These are phyloP conservation scores for Pseudogymnoascus sp. DNA, from an alignment of 2,329 filamentous ascomycete species.

Conservation along the genomic window DNA sequence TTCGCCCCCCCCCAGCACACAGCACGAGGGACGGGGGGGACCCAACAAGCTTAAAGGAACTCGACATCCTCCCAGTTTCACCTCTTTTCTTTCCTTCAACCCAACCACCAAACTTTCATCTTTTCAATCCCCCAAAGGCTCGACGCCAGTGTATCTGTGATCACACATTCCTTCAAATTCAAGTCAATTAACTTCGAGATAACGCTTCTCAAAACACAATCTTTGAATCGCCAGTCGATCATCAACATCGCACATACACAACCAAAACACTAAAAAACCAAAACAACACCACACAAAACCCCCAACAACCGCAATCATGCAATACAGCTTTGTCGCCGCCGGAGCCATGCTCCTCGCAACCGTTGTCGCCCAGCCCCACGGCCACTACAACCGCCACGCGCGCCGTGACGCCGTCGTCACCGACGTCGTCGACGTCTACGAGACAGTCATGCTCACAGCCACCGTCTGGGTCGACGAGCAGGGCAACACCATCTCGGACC, in stretches of 20 bases:
- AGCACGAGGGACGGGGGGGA: no score
- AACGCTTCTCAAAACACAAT: conserved; percentile 7
- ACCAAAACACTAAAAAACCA: neutral
- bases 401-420: conserved; percentile 38
- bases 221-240: neutral
- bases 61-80: neutral
- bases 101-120: neutral
- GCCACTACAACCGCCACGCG: conserved; percentile 28
- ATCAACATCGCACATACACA: neutral
- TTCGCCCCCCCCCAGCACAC: neutral
- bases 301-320: conserved; percentile 26
- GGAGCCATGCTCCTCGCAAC: conserved; percentile 24
- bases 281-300: neutral
- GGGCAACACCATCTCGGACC: conserved; percentile 17
- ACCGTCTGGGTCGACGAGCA: conserved; percentile 35
- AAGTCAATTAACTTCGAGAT: neutral
- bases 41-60: neutral
- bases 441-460: conserved; percentile 33
- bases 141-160: conserved; percentile 9
- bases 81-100: neutral
- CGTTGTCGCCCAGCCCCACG: conserved; percentile 28
- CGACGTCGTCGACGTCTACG: conserved; percentile 37
- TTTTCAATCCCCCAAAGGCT: neutral
- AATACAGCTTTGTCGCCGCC: conserved; percentile 27
- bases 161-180: neutral